A percentile compares a stretch with the other conserved stretches of the same genome.
Conservation (phyloP, 2,329 filamentous ascomycete species). For the Beauveria sp. region DNA sequence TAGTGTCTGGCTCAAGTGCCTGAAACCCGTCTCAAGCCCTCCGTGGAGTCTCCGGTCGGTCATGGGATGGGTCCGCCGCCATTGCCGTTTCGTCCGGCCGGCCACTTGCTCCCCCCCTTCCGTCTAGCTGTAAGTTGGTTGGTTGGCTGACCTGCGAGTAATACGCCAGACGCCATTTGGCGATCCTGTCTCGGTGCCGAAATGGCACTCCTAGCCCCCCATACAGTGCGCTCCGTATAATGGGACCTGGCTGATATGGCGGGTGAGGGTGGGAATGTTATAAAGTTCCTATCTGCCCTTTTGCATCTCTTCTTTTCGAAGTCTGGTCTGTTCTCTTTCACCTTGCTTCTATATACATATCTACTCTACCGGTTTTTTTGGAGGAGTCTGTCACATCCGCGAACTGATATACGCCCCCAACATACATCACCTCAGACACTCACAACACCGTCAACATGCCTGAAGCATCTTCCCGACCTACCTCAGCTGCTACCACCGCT, state of each 20-base stretch:
- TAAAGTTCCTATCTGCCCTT: constrained; percentile 3
- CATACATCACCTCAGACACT: background rate
- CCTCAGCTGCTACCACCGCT: constrained; percentile 10
- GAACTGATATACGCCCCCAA: background rate
- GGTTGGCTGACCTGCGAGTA: background rate
- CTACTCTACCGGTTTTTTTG: background rate
- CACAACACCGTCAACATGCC: constrained; percentile 12
- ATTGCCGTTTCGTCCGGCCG: constrained; percentile 10
- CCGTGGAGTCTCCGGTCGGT: constrained; percentile 6
- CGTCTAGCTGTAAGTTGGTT: background rate
- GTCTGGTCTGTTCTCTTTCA: background rate
- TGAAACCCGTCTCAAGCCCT: constrained; percentile 7
- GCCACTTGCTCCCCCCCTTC: background rate
- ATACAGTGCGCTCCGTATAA: constrained; percentile 4
- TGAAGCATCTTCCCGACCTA: constrained; percentile 9
- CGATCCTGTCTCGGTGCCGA: constrained; percentile 2
- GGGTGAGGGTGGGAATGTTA: background rate
- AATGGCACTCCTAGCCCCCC: background rate
- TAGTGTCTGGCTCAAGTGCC: background rate
- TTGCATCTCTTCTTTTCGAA: background rate
- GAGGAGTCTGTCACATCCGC: constrained; percentile 6
- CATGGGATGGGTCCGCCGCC: constrained; percentile 8
- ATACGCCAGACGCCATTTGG: constrained; percentile 11
- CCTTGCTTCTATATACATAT: background rate
- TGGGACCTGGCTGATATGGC: constrained; percentile 1